phyloP scores from a whole-genome alignment of 1,139 yeast species.

The Yamadazyma songkhlaensis region DNA sequence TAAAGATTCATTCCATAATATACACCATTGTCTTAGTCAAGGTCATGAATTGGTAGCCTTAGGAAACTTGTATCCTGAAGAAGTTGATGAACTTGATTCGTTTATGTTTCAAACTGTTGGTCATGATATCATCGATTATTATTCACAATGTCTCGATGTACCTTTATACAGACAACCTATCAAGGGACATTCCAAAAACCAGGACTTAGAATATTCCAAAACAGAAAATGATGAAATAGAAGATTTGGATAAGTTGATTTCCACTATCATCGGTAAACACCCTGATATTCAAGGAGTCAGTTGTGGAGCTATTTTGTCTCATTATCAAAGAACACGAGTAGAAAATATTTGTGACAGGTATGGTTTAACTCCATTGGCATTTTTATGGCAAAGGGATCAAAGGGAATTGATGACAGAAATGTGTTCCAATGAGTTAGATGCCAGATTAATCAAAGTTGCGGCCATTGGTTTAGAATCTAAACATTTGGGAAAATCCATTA shows the following conservation, averaged over 20 bases:
- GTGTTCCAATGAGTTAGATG: constrained; percentile 72
- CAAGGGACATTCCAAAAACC: constrained; percentile 60
- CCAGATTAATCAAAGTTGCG: constrained; percentile 87
- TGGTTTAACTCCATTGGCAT: constrained; percentile 67
- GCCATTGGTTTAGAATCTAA: constrained; percentile 71
- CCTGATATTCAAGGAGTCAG: constrained; percentile 85
- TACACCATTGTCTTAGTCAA: constrained; percentile 74
- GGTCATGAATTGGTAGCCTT: constrained; percentile 85
- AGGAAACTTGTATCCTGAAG: constrained; percentile 76
- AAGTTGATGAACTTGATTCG: constrained; percentile 73
- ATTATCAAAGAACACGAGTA: constrained; percentile 89
- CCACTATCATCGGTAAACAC: constrained; percentile 44
- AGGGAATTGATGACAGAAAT: constrained; percentile 76
- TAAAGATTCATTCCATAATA: constrained; percentile 89
- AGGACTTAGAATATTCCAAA: constrained; percentile 61
- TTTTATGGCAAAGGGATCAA: constrained; percentile 89
- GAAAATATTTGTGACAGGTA: constrained; percentile 83
- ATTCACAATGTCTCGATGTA: constrained; percentile 68
- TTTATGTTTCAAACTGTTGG: constrained; percentile 99
- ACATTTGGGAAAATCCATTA: constrained; percentile 69
- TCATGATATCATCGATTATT: constrained; percentile 67
- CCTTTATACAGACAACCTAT: constrained; percentile 79
- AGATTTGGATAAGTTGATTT: constrained; percentile 59
- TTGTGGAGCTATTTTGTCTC: constrained; percentile 93
- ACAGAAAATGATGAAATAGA: constrained; percentile 83